phyloP scores from a whole-genome alignment of 169 alveolate species.

The Cryptosporidium bovis region DNA sequence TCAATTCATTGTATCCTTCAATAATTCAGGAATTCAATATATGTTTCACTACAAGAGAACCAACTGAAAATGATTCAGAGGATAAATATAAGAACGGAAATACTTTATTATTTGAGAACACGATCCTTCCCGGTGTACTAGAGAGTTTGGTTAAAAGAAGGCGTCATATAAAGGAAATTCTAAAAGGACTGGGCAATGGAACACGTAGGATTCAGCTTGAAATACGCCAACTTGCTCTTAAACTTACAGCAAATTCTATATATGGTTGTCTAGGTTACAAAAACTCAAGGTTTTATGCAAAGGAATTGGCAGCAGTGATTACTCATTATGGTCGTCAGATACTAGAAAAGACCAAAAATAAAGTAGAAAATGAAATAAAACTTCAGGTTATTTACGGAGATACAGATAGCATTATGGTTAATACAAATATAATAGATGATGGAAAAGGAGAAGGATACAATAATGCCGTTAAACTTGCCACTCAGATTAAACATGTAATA shows the following conservation, averaged over 20 bases:
- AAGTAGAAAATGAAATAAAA: constrained; percentile 90
- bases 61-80: constrained; percentile 79
- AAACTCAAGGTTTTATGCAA: constrained; percentile 96
- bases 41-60: constrained; percentile 96
- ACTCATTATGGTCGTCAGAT: constrained; percentile 94
- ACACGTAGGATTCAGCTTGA: constrained; percentile 84
- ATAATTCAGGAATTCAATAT: constrained; percentile 98
- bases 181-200: constrained; percentile 51
- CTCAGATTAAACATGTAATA: constrained; percentile 86
- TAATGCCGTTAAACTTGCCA: constrained; percentile 91
- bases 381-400: constrained; percentile 99
- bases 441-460: constrained; percentile 77
- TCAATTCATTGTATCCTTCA: constrained; percentile 98
- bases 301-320: constrained; percentile 97
- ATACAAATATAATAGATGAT: constrained; percentile 87
- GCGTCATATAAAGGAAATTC: constrained; percentile 72
- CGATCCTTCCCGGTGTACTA: constrained; percentile 81
- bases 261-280: constrained; percentile 99
- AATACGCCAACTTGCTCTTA: constrained; percentile 95
- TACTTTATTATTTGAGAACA: constrained; percentile 3
- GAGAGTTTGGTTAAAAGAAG: constrained; percentile 77
- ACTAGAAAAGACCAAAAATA: constrained; percentile 89
- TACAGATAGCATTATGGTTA: constrained; percentile 99
- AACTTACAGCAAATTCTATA: constrained; percentile 97
- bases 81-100: background rate